A percentile compares a stretch with the other conserved stretches of the same genome.
phyloP scores from a whole-genome alignment of 208 protist species.

The Acanthamoeba lenticulata region DNA sequence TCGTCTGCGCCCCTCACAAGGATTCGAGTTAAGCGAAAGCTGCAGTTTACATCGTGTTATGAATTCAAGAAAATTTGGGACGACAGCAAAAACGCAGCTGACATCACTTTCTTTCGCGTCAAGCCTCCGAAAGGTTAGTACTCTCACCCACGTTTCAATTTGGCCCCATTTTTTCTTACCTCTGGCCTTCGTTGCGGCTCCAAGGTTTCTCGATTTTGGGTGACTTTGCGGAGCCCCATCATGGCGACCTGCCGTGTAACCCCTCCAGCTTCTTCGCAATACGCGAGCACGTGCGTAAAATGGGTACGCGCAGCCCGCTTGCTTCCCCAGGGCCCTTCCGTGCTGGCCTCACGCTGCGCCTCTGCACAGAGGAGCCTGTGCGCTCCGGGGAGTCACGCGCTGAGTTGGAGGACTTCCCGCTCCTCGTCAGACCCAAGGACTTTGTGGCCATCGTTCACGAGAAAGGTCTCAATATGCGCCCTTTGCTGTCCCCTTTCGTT shows the following conservation, averaged over 20 bases:
- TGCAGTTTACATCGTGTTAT: background rate
- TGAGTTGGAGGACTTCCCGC: background rate
- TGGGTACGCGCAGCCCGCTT: background rate
- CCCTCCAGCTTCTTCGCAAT: background rate
- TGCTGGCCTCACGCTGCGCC: background rate
- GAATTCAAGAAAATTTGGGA: slow-evolving; percentile 14
- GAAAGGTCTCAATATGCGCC: too few species aligned
- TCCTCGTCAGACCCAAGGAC: background rate
- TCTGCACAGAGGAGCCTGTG: background rate
- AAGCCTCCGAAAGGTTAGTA: background rate
- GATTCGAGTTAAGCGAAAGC: background rate
- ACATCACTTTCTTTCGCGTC: slow-evolving; percentile 3
- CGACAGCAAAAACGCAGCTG: background rate
- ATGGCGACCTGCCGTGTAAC: background rate
- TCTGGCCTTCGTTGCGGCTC: background rate
- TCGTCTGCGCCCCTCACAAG: background rate
- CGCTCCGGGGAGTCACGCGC: background rate
- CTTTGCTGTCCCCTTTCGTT: too few species aligned
- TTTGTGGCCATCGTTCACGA: background rate
- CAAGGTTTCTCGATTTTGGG: background rate
- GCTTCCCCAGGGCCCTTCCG: background rate
- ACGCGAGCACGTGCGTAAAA: background rate
- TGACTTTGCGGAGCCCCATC: background rate
- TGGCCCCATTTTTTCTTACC: background rate
- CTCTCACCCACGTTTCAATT: background rate